These are phyloP conservation scores for Herpotrichia juniperi DNA, from an alignment of 2,329 filamentous ascomycete species.

Conservation along the genomic window DNA sequence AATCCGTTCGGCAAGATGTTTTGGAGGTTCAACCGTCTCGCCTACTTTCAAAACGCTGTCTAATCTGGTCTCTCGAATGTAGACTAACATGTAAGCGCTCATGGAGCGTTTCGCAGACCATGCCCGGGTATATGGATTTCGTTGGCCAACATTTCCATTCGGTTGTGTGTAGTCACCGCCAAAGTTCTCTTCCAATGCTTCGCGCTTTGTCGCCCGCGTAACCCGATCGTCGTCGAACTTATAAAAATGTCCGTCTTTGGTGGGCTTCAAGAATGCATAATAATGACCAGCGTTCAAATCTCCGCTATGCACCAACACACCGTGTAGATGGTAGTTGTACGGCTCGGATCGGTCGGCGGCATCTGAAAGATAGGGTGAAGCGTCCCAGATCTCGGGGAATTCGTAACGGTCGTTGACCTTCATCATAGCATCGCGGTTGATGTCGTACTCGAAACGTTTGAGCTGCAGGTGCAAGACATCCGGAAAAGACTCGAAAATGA, in stretches of 20 bases:
- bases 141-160: conserved; percentile 63
- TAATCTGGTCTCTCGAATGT: conserved; percentile 86
- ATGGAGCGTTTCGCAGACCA: conserved; percentile 71
- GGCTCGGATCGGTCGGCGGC: conserved; percentile 86
- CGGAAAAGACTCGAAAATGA: conserved; percentile 95
- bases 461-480: conserved; percentile 93
- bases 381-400: conserved; percentile 83
- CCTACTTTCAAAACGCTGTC: conserved; percentile 81
- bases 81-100: conserved; percentile 99
- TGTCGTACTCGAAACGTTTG: conserved; percentile 97
- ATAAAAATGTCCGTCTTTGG: conserved; percentile 93
- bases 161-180: conserved; percentile 78
- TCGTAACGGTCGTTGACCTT: conserved; percentile 96
- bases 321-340: conserved; percentile 91
- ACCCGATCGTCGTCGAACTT: conserved; percentile 98
- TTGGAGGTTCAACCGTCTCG: conserved; percentile 77
- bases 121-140: conserved; percentile 69
- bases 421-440: conserved; percentile 96
- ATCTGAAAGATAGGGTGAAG: conserved; percentile 83
- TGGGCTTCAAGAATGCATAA: conserved; percentile 91
- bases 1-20: conserved; percentile 78
- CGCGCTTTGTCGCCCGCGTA: conserved; percentile 87
- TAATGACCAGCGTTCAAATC: conserved; percentile 98
- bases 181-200: conserved; percentile 95
- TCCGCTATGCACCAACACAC: conserved; percentile 94